phyloP scores from a whole-genome alignment of 78 protist species.

The Acrasis kona region DNA sequence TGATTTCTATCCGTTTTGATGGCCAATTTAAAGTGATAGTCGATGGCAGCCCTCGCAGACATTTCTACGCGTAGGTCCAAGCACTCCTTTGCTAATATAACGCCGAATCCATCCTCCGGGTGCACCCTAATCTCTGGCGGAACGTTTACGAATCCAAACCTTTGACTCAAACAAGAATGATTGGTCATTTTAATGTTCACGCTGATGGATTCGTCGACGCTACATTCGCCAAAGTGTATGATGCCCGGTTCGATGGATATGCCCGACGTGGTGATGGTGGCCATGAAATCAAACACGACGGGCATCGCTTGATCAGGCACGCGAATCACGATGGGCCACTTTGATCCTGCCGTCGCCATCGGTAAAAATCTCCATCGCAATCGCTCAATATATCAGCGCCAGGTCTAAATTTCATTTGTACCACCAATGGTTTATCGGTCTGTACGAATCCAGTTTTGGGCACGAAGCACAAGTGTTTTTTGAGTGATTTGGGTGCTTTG shows the following conservation, averaged over 20 bases:
- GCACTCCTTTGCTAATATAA: background rate
- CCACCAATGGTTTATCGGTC: background rate
- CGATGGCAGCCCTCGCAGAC: background rate
- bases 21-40: background rate
- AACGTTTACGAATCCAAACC: background rate
- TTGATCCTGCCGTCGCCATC: background rate
- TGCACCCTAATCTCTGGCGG: background rate
- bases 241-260: background rate
- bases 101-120: constrained; percentile 3
- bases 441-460: constrained; percentile 29
- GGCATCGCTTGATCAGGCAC: constrained; percentile 29
- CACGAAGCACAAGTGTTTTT: background rate
- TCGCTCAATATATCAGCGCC: background rate
- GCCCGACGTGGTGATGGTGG: background rate
- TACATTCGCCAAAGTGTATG: constrained; percentile 11
- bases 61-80: background rate
- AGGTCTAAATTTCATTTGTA: constrained; percentile 2
- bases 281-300: background rate
- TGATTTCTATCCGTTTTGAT: constrained; percentile 11
- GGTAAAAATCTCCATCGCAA: background rate
- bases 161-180: background rate
- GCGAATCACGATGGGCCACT: background rate
- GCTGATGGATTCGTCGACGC: background rate
- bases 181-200: background rate
- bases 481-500: background rate